Evolutionary conservation across 768 basidiomycete species (phyloP).

Genomic region (Collybia nuda): DNA sequence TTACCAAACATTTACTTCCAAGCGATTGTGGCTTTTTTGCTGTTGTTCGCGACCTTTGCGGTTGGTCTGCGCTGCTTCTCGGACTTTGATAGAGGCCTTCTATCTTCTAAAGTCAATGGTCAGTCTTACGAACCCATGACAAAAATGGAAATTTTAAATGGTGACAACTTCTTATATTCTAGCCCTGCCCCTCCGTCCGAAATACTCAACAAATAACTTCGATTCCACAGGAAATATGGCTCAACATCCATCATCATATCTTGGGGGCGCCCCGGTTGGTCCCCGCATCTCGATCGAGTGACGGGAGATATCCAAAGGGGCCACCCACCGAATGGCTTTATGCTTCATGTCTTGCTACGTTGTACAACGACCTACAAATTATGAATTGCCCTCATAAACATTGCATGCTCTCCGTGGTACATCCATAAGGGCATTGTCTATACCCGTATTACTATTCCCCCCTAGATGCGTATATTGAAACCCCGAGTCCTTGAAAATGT

Average conservation of each 20-base stretch:
- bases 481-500: too few species aligned
- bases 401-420: too few species aligned
- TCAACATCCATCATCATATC: constrained; percentile 47
- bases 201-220: constrained; percentile 32
- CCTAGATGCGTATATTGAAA: too few species aligned
- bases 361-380: too few species aligned
- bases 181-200: constrained; percentile 51
- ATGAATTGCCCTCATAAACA: too few species aligned
- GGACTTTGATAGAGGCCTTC: constrained; percentile 82
- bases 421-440: too few species aligned
- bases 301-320: constrained; percentile 7
- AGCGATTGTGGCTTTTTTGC: constrained; percentile 78
- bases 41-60: constrained; percentile 71
- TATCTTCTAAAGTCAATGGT: constrained; percentile 74
- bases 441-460: too few species aligned
- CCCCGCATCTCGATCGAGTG: constrained; percentile 80
- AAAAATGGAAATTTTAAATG: constrained; percentile 28
- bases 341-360: too few species aligned
- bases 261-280: constrained; percentile 52
- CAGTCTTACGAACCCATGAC: constrained; percentile 35
- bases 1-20: neutral
- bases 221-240: constrained; percentile 44
- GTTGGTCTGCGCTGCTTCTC: constrained; percentile 78
- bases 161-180: constrained; percentile 30
- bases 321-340: too few species aligned